A percentile compares a stretch with the other conserved stretches of the same genome.
phyloP scores from a whole-genome alignment of 78 protist species.

The Trichosphaerium sp. region DNA sequence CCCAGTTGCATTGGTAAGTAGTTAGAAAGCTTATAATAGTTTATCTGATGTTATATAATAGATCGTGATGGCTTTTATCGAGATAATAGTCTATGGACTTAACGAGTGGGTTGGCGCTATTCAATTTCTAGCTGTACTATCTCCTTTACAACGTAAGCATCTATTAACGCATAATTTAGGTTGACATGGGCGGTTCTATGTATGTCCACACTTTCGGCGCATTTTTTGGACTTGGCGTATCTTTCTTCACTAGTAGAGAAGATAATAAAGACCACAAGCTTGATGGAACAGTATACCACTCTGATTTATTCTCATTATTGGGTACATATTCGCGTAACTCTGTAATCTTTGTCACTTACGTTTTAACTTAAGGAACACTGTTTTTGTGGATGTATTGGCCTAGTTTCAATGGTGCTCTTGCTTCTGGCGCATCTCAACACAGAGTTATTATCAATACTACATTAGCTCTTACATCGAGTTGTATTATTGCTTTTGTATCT shows the following conservation, averaged over 20 bases:
- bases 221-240: constrained; percentile 51
- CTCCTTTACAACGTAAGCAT: too few relatives aligned
- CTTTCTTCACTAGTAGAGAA: background rate
- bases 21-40: background rate
- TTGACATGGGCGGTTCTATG: constrained; percentile 74
- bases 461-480: background rate
- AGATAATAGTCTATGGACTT: constrained; percentile 20
- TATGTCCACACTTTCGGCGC: constrained; percentile 72
- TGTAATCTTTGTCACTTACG: background rate
- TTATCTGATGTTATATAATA: too few relatives aligned
- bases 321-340: constrained; percentile 14
- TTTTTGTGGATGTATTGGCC: constrained; percentile 81
- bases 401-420: constrained; percentile 54
- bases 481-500: constrained; percentile 1
- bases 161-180: too few relatives aligned
- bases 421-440: background rate
- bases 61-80: constrained; percentile 24
- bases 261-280: background rate
- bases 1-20: background rate
- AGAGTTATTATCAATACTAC: constrained; percentile 5
- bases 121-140: background rate
- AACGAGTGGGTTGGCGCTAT: constrained; percentile 4
- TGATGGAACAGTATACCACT: background rate
- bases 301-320: constrained; percentile 53
- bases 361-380: constrained; percentile 14